Evolutionary conservation across 352 stramenopile species (phyloP), one percentile per base, ranked within the genome.

Genomic region (Pythium graminicola): DNA sequence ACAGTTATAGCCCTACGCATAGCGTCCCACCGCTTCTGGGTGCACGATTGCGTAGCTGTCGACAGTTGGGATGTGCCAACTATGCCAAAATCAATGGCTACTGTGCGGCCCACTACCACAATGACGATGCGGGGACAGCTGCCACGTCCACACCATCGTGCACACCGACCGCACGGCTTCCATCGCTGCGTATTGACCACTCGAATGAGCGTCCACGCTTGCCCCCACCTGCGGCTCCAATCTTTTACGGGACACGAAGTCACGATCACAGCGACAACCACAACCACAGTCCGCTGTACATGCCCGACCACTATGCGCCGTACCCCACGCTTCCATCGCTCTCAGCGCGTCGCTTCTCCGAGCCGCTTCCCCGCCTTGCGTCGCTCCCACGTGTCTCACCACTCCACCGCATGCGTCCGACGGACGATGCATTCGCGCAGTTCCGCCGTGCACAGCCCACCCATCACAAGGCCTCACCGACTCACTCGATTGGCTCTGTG

Each of bases 51-150:
- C 70, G 72, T 44, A 73, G 73, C 50, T 85, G 73, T 54, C 67
- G 54, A 28, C 67, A 73, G 46, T 59, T 69, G 14, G 70, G 73
- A 26, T 87, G 79, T 46, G 60, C 66, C 51, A 81, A 84, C 65
- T 79, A 81, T 39, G 67, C 74, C 59, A 82, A 83, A 58, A 75
- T 81, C 72, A 70, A 87, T 47, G 71, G 77, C 14, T 75, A 71
- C 51, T 86, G 76, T 54, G 72, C 76, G 22, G 67, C 78, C 40
- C 76, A 90, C 54, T 76, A 73, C 52, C 69, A 83, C 22, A 57
- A 51, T 22, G 48, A 49, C 23, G 55, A 57, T 14, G 10, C 33
- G 20, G 20, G 11, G 2, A 10, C 27, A 17, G 27, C 22, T 13
- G 11, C 50, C 7, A 14, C 42, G 27, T 33, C 44, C 26, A 36